Conservation (phyloP, 768 basidiomycete species). For the Lactifluus rugatus region DNA sequence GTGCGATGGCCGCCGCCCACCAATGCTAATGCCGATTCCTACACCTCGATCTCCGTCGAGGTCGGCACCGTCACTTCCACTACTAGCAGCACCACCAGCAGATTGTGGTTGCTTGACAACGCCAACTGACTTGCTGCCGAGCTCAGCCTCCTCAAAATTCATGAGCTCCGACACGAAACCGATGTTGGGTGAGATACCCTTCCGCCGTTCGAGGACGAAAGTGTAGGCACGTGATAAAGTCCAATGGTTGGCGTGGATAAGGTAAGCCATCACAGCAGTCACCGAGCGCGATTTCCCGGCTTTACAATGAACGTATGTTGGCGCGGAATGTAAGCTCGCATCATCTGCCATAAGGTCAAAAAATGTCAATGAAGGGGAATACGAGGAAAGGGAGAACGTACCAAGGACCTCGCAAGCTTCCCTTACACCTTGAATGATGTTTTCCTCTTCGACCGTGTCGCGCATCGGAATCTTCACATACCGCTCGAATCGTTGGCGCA, state of each 20-base stretch:
- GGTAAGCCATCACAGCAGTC: slow-evolving; percentile 93
- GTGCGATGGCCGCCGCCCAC: slow-evolving; percentile 48
- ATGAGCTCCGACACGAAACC: slow-evolving; percentile 96
- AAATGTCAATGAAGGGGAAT: neutral
- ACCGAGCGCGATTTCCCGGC: slow-evolving; percentile 94
- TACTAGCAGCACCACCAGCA: slow-evolving; percentile 23
- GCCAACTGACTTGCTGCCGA: slow-evolving; percentile 66
- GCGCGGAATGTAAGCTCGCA: slow-evolving; percentile 77
- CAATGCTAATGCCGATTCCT: slow-evolving; percentile 32
- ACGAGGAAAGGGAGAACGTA: slow-evolving; percentile 32
- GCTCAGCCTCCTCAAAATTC: slow-evolving; percentile 89
- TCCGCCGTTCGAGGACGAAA: slow-evolving; percentile 85
- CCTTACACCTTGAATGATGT: slow-evolving; percentile 67
- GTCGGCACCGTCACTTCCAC: slow-evolving; percentile 19
- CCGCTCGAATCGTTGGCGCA: slow-evolving; percentile 66
- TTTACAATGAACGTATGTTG: slow-evolving; percentile 94
- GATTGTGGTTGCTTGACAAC: slow-evolving; percentile 40
- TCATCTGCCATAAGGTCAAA: slow-evolving; percentile 49
- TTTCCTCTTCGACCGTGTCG: slow-evolving; percentile 92
- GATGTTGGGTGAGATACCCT: slow-evolving; percentile 94
- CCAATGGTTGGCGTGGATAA: slow-evolving; percentile 97
- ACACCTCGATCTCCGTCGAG: slow-evolving; percentile 29
- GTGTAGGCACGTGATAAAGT: slow-evolving; percentile 84
- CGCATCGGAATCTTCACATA: slow-evolving; percentile 88
- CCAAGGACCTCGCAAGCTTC: slow-evolving; percentile 84